These are phyloP conservation scores for Chalciporus sphaerocephalus DNA, from an alignment of 768 basidiomycete genomes.

Conservation along the genomic window DNA sequence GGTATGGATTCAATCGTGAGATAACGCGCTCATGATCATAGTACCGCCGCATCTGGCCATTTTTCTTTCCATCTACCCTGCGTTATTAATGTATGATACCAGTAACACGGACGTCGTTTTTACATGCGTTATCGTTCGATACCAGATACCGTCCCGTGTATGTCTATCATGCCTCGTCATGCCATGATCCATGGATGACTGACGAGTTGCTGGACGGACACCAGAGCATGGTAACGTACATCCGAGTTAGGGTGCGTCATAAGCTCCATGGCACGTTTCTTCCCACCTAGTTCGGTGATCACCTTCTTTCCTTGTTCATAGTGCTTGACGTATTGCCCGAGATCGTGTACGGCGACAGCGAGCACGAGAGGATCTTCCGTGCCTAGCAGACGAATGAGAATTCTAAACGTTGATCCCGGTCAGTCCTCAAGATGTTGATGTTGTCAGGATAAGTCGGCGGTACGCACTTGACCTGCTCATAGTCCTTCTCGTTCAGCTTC, in stretches of 20 bases:
- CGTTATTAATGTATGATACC: slow-evolving; percentile 2
- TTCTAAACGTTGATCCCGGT: slow-evolving; percentile 41
- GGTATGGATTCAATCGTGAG: slow-evolving; percentile 53
- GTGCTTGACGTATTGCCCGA: slow-evolving; percentile 92
- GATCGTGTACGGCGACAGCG: slow-evolving; percentile 88
- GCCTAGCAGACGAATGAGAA: slow-evolving; percentile 65
- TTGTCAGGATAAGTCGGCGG: background rate
- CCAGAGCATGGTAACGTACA: slow-evolving; percentile 86
- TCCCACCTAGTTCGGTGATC: slow-evolving; percentile 81
- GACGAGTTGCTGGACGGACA: slow-evolving; percentile 87
- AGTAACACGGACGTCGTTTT: background rate
- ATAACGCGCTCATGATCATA: slow-evolving; percentile 3
- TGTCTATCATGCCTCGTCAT: slow-evolving; percentile 5
- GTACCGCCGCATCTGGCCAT: background rate
- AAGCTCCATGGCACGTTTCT: slow-evolving; percentile 83
- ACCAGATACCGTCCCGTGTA: background rate
- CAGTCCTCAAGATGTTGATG: background rate
- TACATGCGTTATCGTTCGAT: background rate
- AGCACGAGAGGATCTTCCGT: slow-evolving; percentile 71
- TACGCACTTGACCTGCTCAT: slow-evolving; percentile 76
- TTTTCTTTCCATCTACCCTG: slow-evolving; percentile 8
- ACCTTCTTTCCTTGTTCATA: slow-evolving; percentile 86
- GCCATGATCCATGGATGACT: slow-evolving; percentile 78
- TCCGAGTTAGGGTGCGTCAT: slow-evolving; percentile 87
- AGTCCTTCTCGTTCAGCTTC: slow-evolving; percentile 80